Conservation (phyloP, 2,329 filamentous ascomycete genomes). For the Didymella segeticola region DNA sequence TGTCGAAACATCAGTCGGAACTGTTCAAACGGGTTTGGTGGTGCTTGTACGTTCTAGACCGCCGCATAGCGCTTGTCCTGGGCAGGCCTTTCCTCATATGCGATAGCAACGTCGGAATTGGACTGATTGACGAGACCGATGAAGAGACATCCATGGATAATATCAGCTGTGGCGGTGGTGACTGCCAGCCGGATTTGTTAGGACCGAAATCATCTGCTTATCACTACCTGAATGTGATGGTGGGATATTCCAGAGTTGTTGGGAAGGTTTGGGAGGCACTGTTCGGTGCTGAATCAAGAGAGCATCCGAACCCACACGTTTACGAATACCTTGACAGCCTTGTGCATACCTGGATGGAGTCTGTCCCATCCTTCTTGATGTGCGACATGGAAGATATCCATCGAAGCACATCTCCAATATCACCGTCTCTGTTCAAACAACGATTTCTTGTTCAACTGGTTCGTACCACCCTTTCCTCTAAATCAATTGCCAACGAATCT, state of each 20-base stretch:
- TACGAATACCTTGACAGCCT: no score
- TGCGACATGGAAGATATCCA: no score
- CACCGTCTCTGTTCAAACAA: no score
- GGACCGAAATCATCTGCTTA: background rate
- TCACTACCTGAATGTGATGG: constrained; percentile 1
- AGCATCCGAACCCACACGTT: no score
- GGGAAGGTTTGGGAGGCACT: constrained; percentile 1
- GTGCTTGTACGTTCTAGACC: background rate
- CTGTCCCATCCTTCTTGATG: no score
- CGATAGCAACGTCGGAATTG: background rate
- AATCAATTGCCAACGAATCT: no score
- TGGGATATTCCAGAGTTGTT: background rate
- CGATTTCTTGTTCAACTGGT: no score
- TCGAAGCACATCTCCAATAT: no score
- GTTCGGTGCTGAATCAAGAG: no score
- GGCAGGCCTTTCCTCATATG: background rate
- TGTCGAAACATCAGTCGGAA: background rate
- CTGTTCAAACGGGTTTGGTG: background rate
- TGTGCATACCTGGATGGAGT: no score
- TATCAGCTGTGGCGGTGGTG: no score
- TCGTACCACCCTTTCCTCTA: no score
- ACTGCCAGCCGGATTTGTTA: background rate
- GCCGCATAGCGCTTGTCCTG: background rate
- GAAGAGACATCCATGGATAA: background rate
- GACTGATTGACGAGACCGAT: background rate